A percentile compares a stretch with the other conserved stretches of the same genome.
Conservation (phyloP, 306 rosid species). For the Dalbergia oliveri region DNA sequence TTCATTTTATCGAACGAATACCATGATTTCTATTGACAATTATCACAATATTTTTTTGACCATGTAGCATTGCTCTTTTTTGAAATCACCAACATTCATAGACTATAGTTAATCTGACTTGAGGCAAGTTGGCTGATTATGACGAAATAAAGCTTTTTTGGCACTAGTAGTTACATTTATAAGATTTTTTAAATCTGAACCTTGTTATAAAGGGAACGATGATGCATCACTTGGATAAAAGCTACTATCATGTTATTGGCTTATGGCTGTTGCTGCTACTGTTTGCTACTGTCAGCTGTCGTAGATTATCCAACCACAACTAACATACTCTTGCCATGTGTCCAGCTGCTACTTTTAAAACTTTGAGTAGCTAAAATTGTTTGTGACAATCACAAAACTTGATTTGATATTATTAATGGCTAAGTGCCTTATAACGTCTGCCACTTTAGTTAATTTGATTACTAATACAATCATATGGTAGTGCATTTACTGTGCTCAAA, state of each 20-base stretch:
- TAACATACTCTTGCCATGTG: slow-evolving; percentile 29
- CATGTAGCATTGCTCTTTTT: no score
- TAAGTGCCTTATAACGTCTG: slow-evolving; percentile 49
- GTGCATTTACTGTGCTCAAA: slow-evolving; percentile 38
- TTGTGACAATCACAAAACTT: neutral
- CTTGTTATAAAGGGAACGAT: neutral
- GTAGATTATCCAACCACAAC: slow-evolving; percentile 50
- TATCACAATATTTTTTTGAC: no score
- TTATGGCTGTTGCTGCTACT: slow-evolving; percentile 3
- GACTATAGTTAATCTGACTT: no score
- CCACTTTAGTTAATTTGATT: slow-evolving; percentile 44
- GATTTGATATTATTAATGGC: slow-evolving; percentile 36
- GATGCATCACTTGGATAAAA: no score
- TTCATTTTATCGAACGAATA: no score
- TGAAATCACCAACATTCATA: no score
- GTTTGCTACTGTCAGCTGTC: slow-evolving; percentile 36
- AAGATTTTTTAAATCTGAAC: no score
- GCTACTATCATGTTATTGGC: no score
- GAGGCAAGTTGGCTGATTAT: no score
- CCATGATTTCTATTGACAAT: no score
- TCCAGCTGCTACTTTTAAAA: slow-evolving; percentile 18
- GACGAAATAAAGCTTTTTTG: no score
- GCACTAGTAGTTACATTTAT: no score
- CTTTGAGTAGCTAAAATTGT: neutral
- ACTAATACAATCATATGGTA: slow-evolving; percentile 35